A percentile compares a stretch with the other conserved stretches of the same genome.
Evolutionary conservation across 495 filamentous ascomycete species (phyloP).

Genomic region (Neurospora hispaniola): DNA sequence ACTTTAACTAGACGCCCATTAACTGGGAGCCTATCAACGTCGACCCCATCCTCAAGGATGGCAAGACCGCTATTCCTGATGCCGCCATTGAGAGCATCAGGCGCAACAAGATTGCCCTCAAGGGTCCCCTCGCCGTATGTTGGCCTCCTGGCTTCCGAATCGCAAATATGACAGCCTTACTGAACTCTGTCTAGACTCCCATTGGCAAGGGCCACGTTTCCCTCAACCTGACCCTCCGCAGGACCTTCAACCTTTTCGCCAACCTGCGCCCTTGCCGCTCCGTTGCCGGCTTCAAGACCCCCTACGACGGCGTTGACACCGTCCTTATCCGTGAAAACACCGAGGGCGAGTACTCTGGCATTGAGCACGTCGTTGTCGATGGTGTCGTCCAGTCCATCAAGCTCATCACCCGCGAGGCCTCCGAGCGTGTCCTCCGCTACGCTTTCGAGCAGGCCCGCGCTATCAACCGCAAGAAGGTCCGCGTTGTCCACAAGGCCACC

Average conservation of each 20-base stretch:
- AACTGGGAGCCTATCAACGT: constrained; percentile 97
- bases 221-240: constrained; percentile 93
- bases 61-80: constrained; percentile 80
- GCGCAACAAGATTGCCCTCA: constrained; percentile 90
- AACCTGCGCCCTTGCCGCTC: constrained; percentile 97
- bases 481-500: constrained; percentile 96
- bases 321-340: constrained; percentile 99
- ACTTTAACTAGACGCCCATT: constrained; percentile 59
- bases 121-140: constrained; percentile 91
- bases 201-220: constrained; percentile 98
- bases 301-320: constrained; percentile 95
- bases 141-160: not conserved
- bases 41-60: constrained; percentile 81
- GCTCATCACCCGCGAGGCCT: constrained; percentile 89
- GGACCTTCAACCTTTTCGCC: constrained; percentile 99
- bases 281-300: constrained; percentile 93
- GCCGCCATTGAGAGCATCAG: constrained; percentile 83
- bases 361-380: constrained; percentile 96
- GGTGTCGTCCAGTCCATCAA: constrained; percentile 99
- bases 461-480: constrained; percentile 88
- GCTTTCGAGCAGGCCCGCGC: constrained; percentile 95
- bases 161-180: not conserved
- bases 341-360: constrained; percentile 98
- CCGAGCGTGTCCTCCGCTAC: constrained; percentile 87
- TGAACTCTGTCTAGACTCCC: constrained; percentile 54